Evolutionary conservation across 2,329 filamentous ascomycete species (phyloP), one percentile per base, ranked within the genome.

Genomic region (Didymella pinodella): DNA sequence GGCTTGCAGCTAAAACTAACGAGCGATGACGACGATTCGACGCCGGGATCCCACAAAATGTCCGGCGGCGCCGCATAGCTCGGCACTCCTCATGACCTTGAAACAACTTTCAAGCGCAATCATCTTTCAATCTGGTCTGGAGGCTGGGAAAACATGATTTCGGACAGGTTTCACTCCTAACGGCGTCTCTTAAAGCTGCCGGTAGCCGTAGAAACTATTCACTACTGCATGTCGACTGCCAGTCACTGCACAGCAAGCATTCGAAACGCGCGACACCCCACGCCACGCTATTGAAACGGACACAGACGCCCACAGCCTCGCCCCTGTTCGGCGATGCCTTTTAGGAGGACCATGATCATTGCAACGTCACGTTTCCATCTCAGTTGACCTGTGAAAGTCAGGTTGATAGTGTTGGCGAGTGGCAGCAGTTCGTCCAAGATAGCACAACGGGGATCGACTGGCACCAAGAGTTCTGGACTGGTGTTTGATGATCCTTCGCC

Each of bases 11-110:
- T 50, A 50, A 50, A 50, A 41, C 46, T 50, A 54, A 50, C 25
- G 11, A 41, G 38, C 56, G n/a, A 59, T 59, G 55, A 58, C 55
- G 55, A 53, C 48, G 38, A 43, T 48, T 53, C 16, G 34, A 58
- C 10, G 31, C 54, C 22, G 48, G 48, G 26, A 52, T 40, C 43
- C 48, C 36, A 25, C 34, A 26, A 34, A 52, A 38, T 31, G 44
- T 49, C 56, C 49, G 49, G 20, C 49, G 49, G 44, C 45, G 48
- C 48, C 49, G 55, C 55, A 34, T 54, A 31, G 32, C 50, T 54
- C 50, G 56, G 50, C 56, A 48, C 50, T 20, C 22, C 29, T 11
- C 31, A 46, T 26, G 45, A 59, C 50, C 25, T 50, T 50, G 46
- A 49, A 28, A 48, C 55, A 48, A 32, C n/a, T 28, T 18, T 36